These are phyloP conservation scores for Truncatella angustata DNA, from an alignment of 2,329 filamentous ascomycete genomes.

Conservation along the genomic window DNA sequence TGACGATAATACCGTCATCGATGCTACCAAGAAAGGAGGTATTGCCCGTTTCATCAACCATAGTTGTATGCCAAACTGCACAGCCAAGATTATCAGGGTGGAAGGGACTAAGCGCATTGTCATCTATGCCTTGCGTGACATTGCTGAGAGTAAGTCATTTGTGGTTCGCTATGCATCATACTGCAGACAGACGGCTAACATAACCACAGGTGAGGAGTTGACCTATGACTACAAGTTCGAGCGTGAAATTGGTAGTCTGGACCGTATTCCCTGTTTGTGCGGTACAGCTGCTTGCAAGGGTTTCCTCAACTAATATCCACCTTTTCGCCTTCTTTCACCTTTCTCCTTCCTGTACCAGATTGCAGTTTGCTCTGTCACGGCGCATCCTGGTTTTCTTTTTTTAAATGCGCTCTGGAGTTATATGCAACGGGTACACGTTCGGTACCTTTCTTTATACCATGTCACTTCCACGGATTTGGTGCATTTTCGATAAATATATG, in stretches of 20 bases:
- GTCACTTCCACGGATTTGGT: background rate
- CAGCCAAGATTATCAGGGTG: conserved; percentile 98
- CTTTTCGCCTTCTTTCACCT: background rate
- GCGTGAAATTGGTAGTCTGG: conserved; percentile 88
- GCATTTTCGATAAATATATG: conserved; percentile 22
- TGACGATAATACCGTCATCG: conserved; percentile 94
- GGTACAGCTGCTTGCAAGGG: conserved; percentile 96
- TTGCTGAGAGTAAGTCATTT: conserved; percentile 78
- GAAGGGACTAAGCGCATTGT: conserved; percentile 98
- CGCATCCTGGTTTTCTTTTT: background rate
- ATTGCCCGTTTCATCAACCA: conserved; percentile 99
- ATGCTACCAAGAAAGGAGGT: conserved; percentile 96
- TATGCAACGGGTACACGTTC: background rate
- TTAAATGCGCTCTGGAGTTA: background rate
- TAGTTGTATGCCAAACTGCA: conserved; percentile 97
- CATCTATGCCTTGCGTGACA: conserved; percentile 96
- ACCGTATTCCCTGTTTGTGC: conserved; percentile 96
- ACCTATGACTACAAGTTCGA: conserved; percentile 99
- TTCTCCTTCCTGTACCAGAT: background rate
- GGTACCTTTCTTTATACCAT: background rate
- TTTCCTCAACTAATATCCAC: conserved; percentile 95
- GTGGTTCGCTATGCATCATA: conserved; percentile 5
- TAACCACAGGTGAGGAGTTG: conserved; percentile 82
- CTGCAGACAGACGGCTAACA: conserved; percentile 24
- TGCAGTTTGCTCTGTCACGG: background rate